Evolutionary conservation across 208 protist species (phyloP).

Genomic region (Leishmania gerbilli): DNA sequence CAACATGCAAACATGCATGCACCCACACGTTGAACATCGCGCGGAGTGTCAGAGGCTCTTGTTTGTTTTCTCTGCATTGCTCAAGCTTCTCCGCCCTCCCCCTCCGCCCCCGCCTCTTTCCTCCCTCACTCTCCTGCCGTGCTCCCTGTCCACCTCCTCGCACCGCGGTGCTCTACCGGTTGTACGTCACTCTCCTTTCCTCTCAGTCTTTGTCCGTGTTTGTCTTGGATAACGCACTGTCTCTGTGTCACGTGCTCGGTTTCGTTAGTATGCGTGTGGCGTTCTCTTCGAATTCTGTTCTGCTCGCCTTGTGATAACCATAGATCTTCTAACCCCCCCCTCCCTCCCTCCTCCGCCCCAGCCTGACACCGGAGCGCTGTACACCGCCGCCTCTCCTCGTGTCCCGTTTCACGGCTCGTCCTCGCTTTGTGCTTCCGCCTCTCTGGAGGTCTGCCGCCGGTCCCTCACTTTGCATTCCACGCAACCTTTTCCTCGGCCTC

Average conservation of each 20-base stretch:
- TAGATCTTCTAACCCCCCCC: neutral
- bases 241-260: neutral
- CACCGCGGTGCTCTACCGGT: neutral
- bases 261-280: neutral
- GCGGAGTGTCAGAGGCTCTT: neutral
- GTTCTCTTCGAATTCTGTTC: neutral
- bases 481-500: neutral
- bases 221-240: neutral
- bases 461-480: neutral
- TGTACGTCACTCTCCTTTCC: neutral
- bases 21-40: neutral
- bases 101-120: neutral
- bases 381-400: neutral
- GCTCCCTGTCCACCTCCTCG: neutral
- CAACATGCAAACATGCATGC: neutral
- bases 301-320: neutral
- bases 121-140: neutral
- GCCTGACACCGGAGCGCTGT: neutral
- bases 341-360: neutral
- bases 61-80: neutral
- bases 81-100: neutral
- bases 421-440: constrained; percentile 4
- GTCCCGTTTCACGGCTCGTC: neutral
- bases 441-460: neutral
- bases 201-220: neutral